A percentile compares a stretch with the other conserved stretches of the same genome.
Conservation (phyloP, 768 basidiomycete species). For the Dioszegia crocea region DNA sequence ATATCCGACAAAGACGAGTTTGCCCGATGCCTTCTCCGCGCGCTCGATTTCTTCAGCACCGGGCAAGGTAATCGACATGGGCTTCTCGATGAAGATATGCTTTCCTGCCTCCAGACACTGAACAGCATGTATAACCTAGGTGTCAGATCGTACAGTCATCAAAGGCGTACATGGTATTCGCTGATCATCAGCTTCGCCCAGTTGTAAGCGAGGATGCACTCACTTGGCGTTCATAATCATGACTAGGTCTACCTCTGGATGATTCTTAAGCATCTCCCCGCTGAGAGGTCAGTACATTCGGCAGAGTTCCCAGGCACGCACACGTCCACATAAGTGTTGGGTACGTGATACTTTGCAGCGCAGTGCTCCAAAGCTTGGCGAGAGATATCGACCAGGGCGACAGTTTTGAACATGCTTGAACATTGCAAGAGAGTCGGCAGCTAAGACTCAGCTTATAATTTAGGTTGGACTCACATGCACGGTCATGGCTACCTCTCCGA, state of each 20-base stretch:
- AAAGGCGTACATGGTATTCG: not conserved
- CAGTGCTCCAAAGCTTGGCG: not conserved
- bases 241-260: slow-evolving; percentile 17
- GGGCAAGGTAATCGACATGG: slow-evolving; percentile 27
- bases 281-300: not conserved
- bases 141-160: too few species aligned
- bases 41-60: slow-evolving; percentile 30
- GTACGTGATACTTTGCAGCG: not conserved
- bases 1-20: slow-evolving; percentile 39
- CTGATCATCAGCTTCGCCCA: not conserved
- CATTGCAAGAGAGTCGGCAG: slow-evolving; percentile 2
- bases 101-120: slow-evolving; percentile 25
- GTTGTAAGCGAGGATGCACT: not conserved
- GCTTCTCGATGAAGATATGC: slow-evolving; percentile 46
- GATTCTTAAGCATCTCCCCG: slow-evolving; percentile 8
- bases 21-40: slow-evolving; percentile 23
- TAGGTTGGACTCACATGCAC: not conserved
- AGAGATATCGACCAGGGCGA: slow-evolving; percentile 4
- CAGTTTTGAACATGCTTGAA: slow-evolving; percentile 3
- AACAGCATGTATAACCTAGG: slow-evolving; percentile 12
- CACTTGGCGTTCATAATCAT: slow-evolving; percentile 23
- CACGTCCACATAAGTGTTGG: not conserved
- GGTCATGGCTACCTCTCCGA: not conserved
- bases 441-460: not conserved
- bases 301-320: not conserved